Percentiles rank a stretch among this genome's conserved stretches.
These are phyloP conservation scores for Candida chilensis DNA, from an alignment of 805 yeast species.

Conservation along the genomic window DNA sequence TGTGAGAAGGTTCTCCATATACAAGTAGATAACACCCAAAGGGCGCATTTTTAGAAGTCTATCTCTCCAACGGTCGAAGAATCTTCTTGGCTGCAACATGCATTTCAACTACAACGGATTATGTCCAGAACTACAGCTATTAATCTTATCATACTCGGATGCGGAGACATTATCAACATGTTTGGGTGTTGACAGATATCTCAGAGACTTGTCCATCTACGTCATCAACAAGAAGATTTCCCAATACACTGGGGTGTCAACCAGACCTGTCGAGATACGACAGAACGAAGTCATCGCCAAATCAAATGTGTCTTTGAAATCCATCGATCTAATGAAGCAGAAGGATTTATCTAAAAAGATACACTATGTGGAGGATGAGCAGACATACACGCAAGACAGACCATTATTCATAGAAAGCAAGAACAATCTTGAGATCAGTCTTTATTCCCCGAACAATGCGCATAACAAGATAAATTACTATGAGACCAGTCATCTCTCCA, in stretches of 20 bases:
- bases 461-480: not conserved
- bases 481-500: not conserved
- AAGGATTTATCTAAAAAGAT: too few species aligned
- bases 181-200: not conserved
- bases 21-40: too few species aligned
- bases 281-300: too few species aligned
- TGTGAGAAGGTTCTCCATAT: too few species aligned
- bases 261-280: too few species aligned
- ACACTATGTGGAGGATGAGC: too few species aligned
- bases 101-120: not conserved
- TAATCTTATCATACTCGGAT: not conserved
- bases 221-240: not conserved
- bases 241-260: not conserved
- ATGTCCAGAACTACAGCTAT: not conserved
- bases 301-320: too few species aligned
- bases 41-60: too few species aligned
- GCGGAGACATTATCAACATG: not conserved
- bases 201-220: not conserved
- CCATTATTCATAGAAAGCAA: not conserved
- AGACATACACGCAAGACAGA: too few species aligned
- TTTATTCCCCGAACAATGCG: not conserved
- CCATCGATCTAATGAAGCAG: too few species aligned
- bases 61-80: too few species aligned
- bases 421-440: not conserved
- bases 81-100: too few species aligned